phyloP scores from a whole-genome alignment of 2,329 filamentous ascomycete genomes.

The Fusarium circinatum region DNA sequence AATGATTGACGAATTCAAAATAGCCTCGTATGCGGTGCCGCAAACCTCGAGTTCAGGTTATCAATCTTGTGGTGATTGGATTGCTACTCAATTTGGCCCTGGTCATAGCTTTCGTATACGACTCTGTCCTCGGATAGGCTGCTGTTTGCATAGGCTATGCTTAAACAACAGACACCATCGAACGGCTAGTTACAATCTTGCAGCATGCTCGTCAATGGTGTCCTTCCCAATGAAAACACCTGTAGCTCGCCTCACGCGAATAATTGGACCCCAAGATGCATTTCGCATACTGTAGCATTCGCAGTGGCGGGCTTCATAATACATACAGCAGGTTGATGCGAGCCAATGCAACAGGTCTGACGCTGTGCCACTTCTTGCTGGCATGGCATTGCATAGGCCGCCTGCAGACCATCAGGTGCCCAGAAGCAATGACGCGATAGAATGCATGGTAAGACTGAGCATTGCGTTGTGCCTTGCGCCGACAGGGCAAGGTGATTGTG shows the following conservation, averaged over 20 bases:
- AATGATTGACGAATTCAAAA: constrained; percentile 17
- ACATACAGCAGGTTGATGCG: constrained; percentile 13
- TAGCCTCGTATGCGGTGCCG: constrained; percentile 21
- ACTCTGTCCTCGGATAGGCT: constrained; percentile 5
- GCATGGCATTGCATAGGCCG: constrained; percentile 41
- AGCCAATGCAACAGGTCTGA: constrained; percentile 37
- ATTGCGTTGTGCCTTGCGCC: constrained; percentile 38
- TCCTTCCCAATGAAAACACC: neutral
- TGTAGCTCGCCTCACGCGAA: constrained; percentile 18
- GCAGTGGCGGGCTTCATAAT: constrained; percentile 13
- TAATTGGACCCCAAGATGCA: constrained; percentile 20
- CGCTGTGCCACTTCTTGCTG: constrained; percentile 39
- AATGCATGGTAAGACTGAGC: constrained; percentile 41
- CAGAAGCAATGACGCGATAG: constrained; percentile 42
- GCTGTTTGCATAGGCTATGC: constrained; percentile 19
- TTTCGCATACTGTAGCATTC: constrained; percentile 16
- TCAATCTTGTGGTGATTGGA: constrained; percentile 7
- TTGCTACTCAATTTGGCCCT: neutral
- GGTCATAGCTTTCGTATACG: constrained; percentile 12
- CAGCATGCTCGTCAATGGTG: neutral
- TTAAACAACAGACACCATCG: neutral
- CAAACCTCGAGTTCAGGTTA: neutral
- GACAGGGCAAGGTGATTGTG: constrained; percentile 24
- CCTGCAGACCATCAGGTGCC: constrained; percentile 44
- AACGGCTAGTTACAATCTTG: neutral